A percentile compares a stretch with the other conserved stretches of the same genome.
Evolutionary conservation across 2,329 filamentous ascomycete species (phyloP).

Genomic region (Penicillium corylophilum): DNA sequence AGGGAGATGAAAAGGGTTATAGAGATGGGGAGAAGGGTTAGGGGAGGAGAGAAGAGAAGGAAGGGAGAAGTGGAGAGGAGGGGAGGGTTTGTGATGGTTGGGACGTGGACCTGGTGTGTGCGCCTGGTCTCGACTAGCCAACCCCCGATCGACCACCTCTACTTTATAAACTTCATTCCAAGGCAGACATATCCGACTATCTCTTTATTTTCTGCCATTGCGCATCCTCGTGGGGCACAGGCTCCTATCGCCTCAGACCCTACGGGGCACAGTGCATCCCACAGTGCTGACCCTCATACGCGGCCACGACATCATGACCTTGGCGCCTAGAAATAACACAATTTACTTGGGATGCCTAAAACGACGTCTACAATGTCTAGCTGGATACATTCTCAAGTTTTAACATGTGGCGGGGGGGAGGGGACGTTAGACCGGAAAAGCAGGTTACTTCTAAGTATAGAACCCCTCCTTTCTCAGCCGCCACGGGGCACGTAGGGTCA

Average conservation of each 20-base stretch:
- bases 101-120: slow-evolving; percentile 22
- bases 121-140: slow-evolving; percentile 14
- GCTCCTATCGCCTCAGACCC: not conserved
- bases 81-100: slow-evolving; percentile 30
- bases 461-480: slow-evolving; percentile 6
- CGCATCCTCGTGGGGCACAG: not conserved
- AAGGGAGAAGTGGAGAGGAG: slow-evolving; percentile 22
- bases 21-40: slow-evolving; percentile 14
- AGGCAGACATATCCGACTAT: slow-evolving; percentile 5
- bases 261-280: not conserved
- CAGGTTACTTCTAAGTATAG: slow-evolving; percentile 21
- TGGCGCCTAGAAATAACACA: not conserved
- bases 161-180: not conserved
- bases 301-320: not conserved
- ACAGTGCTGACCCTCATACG: not conserved
- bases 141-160: slow-evolving; percentile 8
- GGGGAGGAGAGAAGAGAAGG: slow-evolving; percentile 13
- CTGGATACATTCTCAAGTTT: not conserved
- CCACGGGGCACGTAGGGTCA: not conserved
- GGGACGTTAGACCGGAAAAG: not conserved
- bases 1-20: slow-evolving; percentile 23
- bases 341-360: not conserved
- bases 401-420: slow-evolving; percentile 9
- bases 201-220: slow-evolving; percentile 2
- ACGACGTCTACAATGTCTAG: not conserved